phyloP scores from a whole-genome alignment of 73 alveolate genomes.

The Uronychia setigera region DNA sequence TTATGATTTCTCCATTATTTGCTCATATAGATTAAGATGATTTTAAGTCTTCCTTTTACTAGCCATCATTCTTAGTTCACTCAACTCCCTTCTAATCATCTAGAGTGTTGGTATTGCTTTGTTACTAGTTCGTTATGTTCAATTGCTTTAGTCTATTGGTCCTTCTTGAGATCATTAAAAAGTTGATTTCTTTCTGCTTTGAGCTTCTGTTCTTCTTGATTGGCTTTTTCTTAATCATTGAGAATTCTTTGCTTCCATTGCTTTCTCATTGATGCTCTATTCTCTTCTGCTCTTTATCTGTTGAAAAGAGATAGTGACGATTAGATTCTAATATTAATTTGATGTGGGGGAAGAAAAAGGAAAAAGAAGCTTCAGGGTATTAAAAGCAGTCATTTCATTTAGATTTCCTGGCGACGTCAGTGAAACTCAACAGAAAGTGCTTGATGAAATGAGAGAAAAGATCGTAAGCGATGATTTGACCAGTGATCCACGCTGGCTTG shows the following conservation, averaged over 20 bases:
- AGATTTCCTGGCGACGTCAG: conserved; percentile 4
- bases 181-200: neutral
- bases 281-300: too few relatives aligned
- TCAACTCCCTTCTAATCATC: neutral
- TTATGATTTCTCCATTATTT: neutral
- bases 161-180: neutral
- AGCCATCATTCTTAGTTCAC: neutral
- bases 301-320: too few relatives aligned
- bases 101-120: neutral
- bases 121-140: neutral
- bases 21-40: neutral
- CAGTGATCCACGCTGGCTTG: conserved; percentile 35
- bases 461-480: conserved; percentile 2
- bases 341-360: conserved; percentile 8
- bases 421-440: neutral
- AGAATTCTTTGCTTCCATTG: neutral
- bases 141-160: neutral
- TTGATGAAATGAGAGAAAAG: neutral
- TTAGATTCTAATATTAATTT: neutral
- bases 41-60: neutral
- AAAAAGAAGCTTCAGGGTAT: neutral
- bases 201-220: neutral
- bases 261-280: too few relatives aligned
- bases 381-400: neutral
- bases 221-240: neutral